Percentiles rank a stretch among this genome's conserved stretches.
Evolutionary conservation across 345 rosid genomes (phyloP).

Genomic region (Eucalyptus tenuipes): DNA sequence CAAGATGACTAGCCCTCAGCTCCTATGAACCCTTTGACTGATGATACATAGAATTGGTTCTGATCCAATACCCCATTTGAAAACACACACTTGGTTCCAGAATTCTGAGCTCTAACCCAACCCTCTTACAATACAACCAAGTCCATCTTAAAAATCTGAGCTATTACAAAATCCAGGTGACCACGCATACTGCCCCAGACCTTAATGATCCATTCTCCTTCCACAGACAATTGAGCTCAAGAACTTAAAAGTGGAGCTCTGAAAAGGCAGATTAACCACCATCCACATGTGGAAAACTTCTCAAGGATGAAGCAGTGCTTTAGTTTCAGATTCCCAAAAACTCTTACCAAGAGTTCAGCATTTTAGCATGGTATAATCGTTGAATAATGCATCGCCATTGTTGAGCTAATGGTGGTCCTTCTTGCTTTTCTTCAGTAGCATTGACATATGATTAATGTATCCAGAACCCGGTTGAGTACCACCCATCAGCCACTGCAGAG

Average conservation of each 20-base stretch:
- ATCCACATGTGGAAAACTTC: not conserved
- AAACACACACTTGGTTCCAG: not conserved
- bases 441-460: slow-evolving; percentile 48
- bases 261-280: not conserved
- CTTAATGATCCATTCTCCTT: not conserved
- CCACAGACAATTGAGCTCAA: not conserved
- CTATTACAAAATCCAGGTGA: not conserved
- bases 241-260: not conserved
- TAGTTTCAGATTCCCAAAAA: not conserved
- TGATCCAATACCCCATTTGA: not conserved
- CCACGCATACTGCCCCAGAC: not conserved
- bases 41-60: not conserved
- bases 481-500: slow-evolving; percentile 70
- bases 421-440: slow-evolving; percentile 69
- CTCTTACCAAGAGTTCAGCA: not conserved
- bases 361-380: not conserved
- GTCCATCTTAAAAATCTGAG: not conserved
- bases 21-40: not conserved
- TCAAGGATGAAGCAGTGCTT: not conserved
- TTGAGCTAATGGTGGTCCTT: slow-evolving; percentile 18
- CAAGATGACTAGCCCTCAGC: not conserved
- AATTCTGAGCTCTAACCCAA: not conserved
- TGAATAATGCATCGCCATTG: not conserved
- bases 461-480: slow-evolving; percentile 33
- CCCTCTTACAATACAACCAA: not conserved